Evolutionary conservation across 106 monocot genomes (phyloP), one percentile per base, ranked within the genome.

Genomic region (Dendrobium catenatum): DNA sequence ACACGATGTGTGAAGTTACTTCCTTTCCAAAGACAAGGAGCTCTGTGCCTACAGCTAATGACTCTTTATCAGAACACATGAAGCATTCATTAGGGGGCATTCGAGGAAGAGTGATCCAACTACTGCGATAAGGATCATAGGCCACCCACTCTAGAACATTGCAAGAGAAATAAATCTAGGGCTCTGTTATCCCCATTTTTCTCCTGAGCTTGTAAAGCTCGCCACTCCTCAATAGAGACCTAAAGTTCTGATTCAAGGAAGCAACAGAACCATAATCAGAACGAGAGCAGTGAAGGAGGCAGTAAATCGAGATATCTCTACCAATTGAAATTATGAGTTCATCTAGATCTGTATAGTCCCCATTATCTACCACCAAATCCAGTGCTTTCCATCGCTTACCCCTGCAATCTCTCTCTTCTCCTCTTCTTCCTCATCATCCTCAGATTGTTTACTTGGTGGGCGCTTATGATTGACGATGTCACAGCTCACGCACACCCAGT

Each of bases 81-180:
- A 95, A 95, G 80, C 92, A 92, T 11, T 90, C 95, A 77, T 86
- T 86, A 1, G 83, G 85, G 0, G 90, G 92, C 87, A 95, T 92
- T 70, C 44, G 64, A 16, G 92, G 92, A 6, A 92, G 55, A 18
- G 64, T 75, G 75, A 92, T 86, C 95, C 95, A 95, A n/a, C 90
- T 86, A 1, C 70, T 19, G 6, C 85, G 80, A 19, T 83, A 79
- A 7, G 95, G 92, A 49, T 95, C 90, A 48, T 89, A 92, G 19
- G 92, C 90, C 22, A 83, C 90, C 95, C 95, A 95, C 43, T 89
- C 89, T 6, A 81, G 86, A 15, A 89, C 86, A 61, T 89, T 89
- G 82, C 95, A 95, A 0, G 92, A 93, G 87, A 95, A 92, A 76
- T 92, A 95, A 26, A 95, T 87, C 95, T 92, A 92, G 19, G 89